A percentile compares a stretch with the other conserved stretches of the same genome.
phyloP scores from a whole-genome alignment of 768 basidiomycete genomes.

The Phaeotremella skinneri region DNA sequence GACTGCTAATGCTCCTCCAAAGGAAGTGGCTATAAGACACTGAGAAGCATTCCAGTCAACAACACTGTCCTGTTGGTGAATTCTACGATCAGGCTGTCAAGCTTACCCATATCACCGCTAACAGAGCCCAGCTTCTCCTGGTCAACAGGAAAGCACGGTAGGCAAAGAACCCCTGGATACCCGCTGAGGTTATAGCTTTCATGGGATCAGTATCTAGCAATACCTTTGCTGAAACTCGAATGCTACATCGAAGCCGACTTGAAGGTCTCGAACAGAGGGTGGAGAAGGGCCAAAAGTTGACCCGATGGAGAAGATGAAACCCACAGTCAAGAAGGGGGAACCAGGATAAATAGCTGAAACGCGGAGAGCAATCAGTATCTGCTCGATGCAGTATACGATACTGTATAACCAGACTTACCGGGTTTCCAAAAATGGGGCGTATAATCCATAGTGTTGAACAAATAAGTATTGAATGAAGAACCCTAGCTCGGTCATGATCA shows the following conservation, averaged over 20 bases:
- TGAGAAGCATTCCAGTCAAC: neutral
- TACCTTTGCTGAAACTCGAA: too few species aligned
- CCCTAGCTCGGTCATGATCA: slow-evolving; percentile 8
- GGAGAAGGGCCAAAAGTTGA: neutral
- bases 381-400: neutral
- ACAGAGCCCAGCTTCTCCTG: slow-evolving; percentile 11
- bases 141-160: slow-evolving; percentile 23
- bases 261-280: too few species aligned
- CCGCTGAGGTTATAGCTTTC: slow-evolving; percentile 16
- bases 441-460: slow-evolving; percentile 20
- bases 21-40: slow-evolving; percentile 8
- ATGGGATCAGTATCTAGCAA: neutral
- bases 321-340: slow-evolving; percentile 21
- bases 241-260: too few species aligned
- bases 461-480: slow-evolving; percentile 26
- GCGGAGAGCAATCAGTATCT: neutral
- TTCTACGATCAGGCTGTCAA: slow-evolving; percentile 14
- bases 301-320: neutral
- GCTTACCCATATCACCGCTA: slow-evolving; percentile 4
- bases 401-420: neutral
- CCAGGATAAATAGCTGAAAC: slow-evolving; percentile 16
- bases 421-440: slow-evolving; percentile 18
- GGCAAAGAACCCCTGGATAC: slow-evolving; percentile 24
- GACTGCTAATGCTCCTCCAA: slow-evolving; percentile 21
- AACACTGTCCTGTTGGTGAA: neutral